These are phyloP conservation scores for Nakazawaea peltata DNA, from an alignment of 805 yeast species.

Conservation along the genomic window DNA sequence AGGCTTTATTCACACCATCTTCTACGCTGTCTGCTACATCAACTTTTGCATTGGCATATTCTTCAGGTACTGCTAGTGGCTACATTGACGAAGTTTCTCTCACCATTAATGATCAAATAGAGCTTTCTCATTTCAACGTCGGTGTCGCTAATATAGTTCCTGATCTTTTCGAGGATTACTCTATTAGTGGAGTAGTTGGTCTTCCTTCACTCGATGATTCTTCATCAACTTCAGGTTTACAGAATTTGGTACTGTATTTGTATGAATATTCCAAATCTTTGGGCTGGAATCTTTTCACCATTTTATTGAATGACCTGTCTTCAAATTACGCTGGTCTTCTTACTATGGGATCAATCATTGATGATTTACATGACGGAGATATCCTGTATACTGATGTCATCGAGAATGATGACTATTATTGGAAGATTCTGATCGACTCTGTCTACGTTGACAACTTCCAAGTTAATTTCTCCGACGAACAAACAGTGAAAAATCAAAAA, in stretches of 20 bases:
- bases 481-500: constrained; percentile 10
- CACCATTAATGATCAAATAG: constrained; percentile 27
- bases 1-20: constrained; percentile 22
- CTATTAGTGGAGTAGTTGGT: constrained; percentile 55
- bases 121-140: constrained; percentile 32
- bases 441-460: constrained; percentile 26
- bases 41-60: constrained; percentile 42
- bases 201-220: constrained; percentile 37
- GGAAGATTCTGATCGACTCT: constrained; percentile 40
- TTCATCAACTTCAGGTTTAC: constrained; percentile 20
- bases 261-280: constrained; percentile 25
- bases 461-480: constrained; percentile 24
- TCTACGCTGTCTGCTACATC: constrained; percentile 14
- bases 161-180: constrained; percentile 39
- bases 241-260: constrained; percentile 34
- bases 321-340: constrained; percentile 32
- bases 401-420: constrained; percentile 29
- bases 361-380: constrained; percentile 30
- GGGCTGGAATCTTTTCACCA: constrained; percentile 32
- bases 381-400: constrained; percentile 31
- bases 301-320: constrained; percentile 30
- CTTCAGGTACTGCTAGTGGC: constrained; percentile 48
- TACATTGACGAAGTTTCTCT: constrained; percentile 30
- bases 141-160: constrained; percentile 52
- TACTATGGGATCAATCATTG: constrained; percentile 31